These are phyloP conservation scores for Fraxinus pennsylvanica DNA, from an alignment of 257 asterid species.

Conservation along the genomic window DNA sequence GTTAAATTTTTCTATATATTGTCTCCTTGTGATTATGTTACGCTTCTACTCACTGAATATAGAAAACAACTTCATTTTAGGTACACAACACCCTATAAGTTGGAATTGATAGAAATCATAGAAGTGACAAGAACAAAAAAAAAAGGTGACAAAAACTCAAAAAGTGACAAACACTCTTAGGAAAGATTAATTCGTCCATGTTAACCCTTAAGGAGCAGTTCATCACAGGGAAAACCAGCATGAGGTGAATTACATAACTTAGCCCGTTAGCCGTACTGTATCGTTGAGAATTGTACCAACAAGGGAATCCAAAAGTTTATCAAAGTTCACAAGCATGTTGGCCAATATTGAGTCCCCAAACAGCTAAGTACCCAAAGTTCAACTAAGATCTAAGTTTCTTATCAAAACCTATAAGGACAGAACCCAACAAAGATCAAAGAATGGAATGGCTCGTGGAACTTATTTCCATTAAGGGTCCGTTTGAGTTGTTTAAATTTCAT, in stretches of 20 bases:
- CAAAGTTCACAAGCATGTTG: conserved; percentile 91
- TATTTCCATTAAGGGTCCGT: background rate
- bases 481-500: no score
- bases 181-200: conserved; percentile 74
- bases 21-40: no score
- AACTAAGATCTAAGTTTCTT: no score
- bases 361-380: conserved; percentile 70
- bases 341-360: conserved; percentile 96
- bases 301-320: conserved; percentile 55
- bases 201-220: conserved; percentile 81
- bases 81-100: no score
- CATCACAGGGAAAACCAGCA: conserved; percentile 97
- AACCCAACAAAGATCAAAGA: no score
- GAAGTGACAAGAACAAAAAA: no score
- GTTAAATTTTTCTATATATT: no score
- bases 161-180: conserved; percentile 51
- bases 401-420: no score
- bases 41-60: no score
- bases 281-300: conserved; percentile 51
- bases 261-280: conserved; percentile 43
- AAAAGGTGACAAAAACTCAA: conserved; percentile 19
- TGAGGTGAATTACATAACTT: conserved; percentile 91
- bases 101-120: no score
- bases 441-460: no score
- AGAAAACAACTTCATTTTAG: no score